These are phyloP conservation scores for Planoprotostelium fungivorum DNA, from an alignment of 78 protist genomes.

Conservation along the genomic window DNA sequence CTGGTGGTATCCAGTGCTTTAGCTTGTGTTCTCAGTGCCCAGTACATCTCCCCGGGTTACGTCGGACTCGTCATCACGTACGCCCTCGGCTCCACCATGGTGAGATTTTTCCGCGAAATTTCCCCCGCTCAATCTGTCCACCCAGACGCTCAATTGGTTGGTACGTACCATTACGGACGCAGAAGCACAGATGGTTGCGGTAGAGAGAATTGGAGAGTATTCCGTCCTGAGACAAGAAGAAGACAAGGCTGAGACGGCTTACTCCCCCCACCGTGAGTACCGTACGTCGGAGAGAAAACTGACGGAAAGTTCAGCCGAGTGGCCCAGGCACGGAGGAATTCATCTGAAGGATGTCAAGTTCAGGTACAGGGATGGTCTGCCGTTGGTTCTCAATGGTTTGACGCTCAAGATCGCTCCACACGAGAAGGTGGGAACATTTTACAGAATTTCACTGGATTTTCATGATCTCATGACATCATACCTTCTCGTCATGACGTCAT, in stretches of 20 bases:
- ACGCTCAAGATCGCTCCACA: slow-evolving; percentile 32
- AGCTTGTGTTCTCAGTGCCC: neutral
- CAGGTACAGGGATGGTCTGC: slow-evolving; percentile 77
- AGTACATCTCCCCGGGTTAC: neutral
- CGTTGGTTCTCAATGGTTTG: slow-evolving; percentile 62
- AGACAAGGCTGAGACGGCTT: neutral
- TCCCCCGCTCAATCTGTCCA: neutral
- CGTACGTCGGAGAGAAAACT: neutral
- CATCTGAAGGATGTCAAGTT: slow-evolving; percentile 27
- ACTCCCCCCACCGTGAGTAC: neutral
- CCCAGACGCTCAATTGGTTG: slow-evolving; percentile 43
- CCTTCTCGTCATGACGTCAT: neutral
- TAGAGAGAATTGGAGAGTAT: slow-evolving; percentile 72
- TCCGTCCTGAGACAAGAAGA: slow-evolving; percentile 11
- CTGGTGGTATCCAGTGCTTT: neutral
- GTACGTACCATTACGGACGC: slow-evolving; percentile 21
- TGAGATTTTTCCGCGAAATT: neutral
- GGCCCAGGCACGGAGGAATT: slow-evolving; percentile 63
- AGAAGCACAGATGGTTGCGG: slow-evolving; percentile 72
- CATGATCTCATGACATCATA: too few relatives aligned
- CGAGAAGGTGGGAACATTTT: slow-evolving; percentile 31
- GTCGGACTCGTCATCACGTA: slow-evolving; percentile 61
- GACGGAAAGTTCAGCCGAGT: neutral
- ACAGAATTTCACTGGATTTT: neutral
- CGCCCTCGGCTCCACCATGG: slow-evolving; percentile 6